Base-by-base conservation (phyloP, 148 eudicot genomes). In the Bassia scoparia region DNA sequence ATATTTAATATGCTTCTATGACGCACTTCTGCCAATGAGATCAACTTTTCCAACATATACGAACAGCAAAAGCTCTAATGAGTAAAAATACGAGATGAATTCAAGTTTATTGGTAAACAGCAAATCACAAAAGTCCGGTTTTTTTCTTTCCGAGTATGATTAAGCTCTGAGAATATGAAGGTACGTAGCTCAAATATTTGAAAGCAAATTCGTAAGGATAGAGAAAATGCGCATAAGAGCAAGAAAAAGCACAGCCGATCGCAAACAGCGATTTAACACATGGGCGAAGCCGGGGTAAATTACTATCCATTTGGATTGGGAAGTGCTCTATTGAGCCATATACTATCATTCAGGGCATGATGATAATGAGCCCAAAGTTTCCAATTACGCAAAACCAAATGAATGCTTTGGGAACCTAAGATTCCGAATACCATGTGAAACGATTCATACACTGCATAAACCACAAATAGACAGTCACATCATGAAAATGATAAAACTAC, bases 221-320 rank as follows among this genome's bases (percentile, higher is more conserved):
- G 79, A 86, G 86, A 82, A 33, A 89, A 88, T 72, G 81, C 16
- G 85, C 90, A 72, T 91, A 43, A 89, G 73, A 85, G 81, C 78
- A 90, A 82, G 78, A 68, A 74, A 88, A 23, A 90, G 82, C 77
- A 84, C 30, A 90, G 66, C 96, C 96, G 88, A 82, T 90, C 96
- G n/a, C 86, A 87, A 14, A 75, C 86, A 18, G 84, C 87, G 84
- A 78, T 82, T 83, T 54, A 90, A 70, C 70, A 76, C 60, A 61
- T 61, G n/a, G 64, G 79, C 74, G 78, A 54, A 83, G 74, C 9
- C 86, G 83, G 31, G 68, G 65, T 9, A 82, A 52, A 56, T 73
- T 83, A 46, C 53, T 88, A 31, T 76, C 70, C 29, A 38, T 67
- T 67, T 70, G 83, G 44, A 55, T 56, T 49, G 72, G 74, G 62